These are phyloP conservation scores for Teratosphaeria zuluensis DNA, from an alignment of 2,329 filamentous ascomycete genomes.

Conservation along the genomic window DNA sequence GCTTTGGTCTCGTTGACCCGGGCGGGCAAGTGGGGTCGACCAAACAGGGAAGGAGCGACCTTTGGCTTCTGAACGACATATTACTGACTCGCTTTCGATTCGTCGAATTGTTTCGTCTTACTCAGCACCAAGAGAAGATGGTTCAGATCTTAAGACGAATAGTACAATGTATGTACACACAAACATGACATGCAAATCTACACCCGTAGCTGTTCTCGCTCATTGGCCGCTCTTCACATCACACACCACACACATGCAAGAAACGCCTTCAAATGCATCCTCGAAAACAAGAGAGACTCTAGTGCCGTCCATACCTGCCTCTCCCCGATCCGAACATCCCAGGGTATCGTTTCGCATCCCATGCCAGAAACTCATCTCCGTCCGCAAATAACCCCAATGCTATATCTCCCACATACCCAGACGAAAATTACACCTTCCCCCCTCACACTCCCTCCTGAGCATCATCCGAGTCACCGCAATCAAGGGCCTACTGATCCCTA, in stretches of 20 bases:
- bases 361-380: background rate
- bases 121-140: no score
- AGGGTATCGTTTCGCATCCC: background rate
- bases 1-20: no score
- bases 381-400: background rate
- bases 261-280: background rate
- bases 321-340: background rate
- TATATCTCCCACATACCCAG: background rate
- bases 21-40: no score
- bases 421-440: background rate
- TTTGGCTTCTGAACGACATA: no score
- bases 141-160: no score
- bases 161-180: no score
- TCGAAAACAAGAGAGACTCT: background rate
- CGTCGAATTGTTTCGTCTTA: no score
- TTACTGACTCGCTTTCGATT: no score
- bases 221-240: background rate
- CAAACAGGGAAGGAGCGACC: no score
- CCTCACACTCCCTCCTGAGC: background rate
- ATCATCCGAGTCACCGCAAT: background rate
- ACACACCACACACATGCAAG: background rate
- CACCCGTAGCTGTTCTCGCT: background rate
- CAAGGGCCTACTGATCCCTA: conserved; percentile 15
- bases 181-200: background rate
- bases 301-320: background rate